Evolutionary conservation across 805 yeast genomes (phyloP).

Genomic region (Metschnikowia shivogae): DNA sequence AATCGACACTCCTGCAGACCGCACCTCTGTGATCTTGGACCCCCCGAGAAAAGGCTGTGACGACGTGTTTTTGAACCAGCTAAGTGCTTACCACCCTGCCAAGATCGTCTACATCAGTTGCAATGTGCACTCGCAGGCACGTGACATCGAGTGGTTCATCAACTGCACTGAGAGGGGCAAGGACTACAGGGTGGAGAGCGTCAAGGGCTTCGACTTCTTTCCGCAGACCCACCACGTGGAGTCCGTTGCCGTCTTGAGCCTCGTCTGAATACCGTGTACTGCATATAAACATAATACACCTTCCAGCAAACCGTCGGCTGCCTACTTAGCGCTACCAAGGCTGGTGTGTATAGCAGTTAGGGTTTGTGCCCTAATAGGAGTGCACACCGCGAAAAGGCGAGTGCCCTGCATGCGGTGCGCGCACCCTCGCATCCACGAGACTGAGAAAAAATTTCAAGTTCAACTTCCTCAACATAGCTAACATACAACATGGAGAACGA

Average conservation of each 20-base stretch:
- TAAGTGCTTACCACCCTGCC: slow-evolving; percentile 78
- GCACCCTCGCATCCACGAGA: slow-evolving; percentile 7
- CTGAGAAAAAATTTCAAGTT: slow-evolving; percentile 15
- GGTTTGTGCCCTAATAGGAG: slow-evolving; percentile 14
- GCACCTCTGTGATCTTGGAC: slow-evolving; percentile 88
- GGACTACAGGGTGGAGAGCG: slow-evolving; percentile 68
- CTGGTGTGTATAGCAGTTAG: background rate
- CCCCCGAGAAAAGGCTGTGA: slow-evolving; percentile 99
- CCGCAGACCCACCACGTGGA: slow-evolving; percentile 94
- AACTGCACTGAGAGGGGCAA: slow-evolving; percentile 59
- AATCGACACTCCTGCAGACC: slow-evolving; percentile 66
- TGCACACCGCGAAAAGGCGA: slow-evolving; percentile 1
- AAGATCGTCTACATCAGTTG: slow-evolving; percentile 93
- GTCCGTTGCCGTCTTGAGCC: slow-evolving; percentile 67
- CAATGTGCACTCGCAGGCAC: slow-evolving; percentile 95
- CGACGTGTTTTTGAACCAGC: slow-evolving; percentile 77
- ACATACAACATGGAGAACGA: slow-evolving; percentile 95
- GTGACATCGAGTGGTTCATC: slow-evolving; percentile 84
- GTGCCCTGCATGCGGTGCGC: slow-evolving; percentile 7
- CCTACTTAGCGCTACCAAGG: background rate
- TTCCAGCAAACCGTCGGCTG: background rate
- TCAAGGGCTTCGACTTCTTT: slow-evolving; percentile 94
- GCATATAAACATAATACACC: background rate
- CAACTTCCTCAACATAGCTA: slow-evolving; percentile 10
- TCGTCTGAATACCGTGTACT: background rate